These are phyloP conservation scores for Microcera coccophila DNA, from an alignment of 2,329 filamentous ascomycete species.

Conservation along the genomic window DNA sequence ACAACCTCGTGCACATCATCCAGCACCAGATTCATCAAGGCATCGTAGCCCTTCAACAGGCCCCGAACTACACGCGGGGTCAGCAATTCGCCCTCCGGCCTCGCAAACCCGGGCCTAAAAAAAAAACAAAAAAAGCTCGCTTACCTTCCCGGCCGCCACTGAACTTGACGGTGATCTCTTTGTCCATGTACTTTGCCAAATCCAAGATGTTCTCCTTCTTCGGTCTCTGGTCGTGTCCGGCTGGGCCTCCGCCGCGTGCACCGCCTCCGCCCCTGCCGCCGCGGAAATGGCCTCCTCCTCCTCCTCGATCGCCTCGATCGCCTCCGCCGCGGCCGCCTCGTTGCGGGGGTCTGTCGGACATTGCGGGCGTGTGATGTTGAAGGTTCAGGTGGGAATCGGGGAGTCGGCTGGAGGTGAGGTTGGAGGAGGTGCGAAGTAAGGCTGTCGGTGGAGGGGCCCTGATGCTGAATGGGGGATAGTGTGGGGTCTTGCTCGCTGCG, in stretches of 20 bases:
- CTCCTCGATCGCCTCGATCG: too few relatives aligned
- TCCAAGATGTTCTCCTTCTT: slow-evolving; percentile 99
- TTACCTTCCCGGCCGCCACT: slow-evolving; percentile 87
- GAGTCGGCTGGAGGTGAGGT: background rate
- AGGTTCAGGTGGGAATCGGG: slow-evolving; percentile 9
- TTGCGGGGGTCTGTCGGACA: slow-evolving; percentile 50
- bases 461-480: too few relatives aligned
- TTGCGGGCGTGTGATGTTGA: slow-evolving; percentile 29
- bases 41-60: slow-evolving; percentile 90
- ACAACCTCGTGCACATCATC: slow-evolving; percentile 91
- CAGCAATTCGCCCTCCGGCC: background rate
- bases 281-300: slow-evolving; percentile 39
- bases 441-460: background rate
- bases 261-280: slow-evolving; percentile 45
- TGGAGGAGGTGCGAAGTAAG: background rate
- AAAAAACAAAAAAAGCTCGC: slow-evolving; percentile 16
- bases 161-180: slow-evolving; percentile 93
- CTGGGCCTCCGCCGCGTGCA: slow-evolving; percentile 40
- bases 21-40: slow-evolving; percentile 94
- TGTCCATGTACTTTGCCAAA: slow-evolving; percentile 93
- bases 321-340: slow-evolving; percentile 43
- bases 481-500: too few relatives aligned
- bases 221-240: slow-evolving; percentile 63
- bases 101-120: too few relatives aligned
- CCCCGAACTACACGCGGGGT: slow-evolving; percentile 73